Evolutionary conservation across 2,329 filamentous ascomycete species (phyloP), one percentile per base, ranked within the genome.

Genomic region (Nemania bipapillata): DNA sequence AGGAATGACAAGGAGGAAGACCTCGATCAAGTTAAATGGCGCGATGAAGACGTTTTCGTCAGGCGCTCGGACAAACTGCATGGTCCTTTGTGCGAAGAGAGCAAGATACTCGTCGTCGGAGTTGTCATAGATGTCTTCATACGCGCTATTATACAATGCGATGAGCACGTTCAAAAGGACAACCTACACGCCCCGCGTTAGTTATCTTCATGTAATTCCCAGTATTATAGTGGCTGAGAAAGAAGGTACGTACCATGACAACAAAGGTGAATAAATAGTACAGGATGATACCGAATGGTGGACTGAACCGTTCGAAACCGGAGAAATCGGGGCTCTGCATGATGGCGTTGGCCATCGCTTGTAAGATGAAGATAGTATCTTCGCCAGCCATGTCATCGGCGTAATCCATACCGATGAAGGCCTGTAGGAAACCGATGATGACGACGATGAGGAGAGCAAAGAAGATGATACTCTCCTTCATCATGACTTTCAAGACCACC

Each of bases 251-350:
- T 74, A 96, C 94, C 91, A 97, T 97, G 76, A 99, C 92, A 45
- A 98, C 90, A 77, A 99, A 99, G 20, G 95, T 97, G 80, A 97
- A 99, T 78, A 96, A 88, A 83, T 99, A 99, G 83, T 99, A 99
- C 9, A 99, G 90, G 35, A 97, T 92, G 58, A 97, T 87, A 8
- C 96, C 96, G 79, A 97, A 99, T 0, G 96, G 96, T 12, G 92
- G 94, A 24, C 92, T 92, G 78, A 98, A 99, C 26, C 90, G 87
- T 72, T 97, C 94, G 76, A 98, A 98, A 0, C 91, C 92, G 4
- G 81, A 85, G 75, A 99, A 98, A 72, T 98, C 94, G 0, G 96
- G 96, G 57, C 90, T 92, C 78, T 94, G 92, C 90, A 99, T 93
- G 62, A 99, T 87, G 4, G 92, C 93, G 74, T 97, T 97, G 24